Evolutionary conservation across 441 rosid species (phyloP).

Genomic region (Monsonia emarginata): DNA sequence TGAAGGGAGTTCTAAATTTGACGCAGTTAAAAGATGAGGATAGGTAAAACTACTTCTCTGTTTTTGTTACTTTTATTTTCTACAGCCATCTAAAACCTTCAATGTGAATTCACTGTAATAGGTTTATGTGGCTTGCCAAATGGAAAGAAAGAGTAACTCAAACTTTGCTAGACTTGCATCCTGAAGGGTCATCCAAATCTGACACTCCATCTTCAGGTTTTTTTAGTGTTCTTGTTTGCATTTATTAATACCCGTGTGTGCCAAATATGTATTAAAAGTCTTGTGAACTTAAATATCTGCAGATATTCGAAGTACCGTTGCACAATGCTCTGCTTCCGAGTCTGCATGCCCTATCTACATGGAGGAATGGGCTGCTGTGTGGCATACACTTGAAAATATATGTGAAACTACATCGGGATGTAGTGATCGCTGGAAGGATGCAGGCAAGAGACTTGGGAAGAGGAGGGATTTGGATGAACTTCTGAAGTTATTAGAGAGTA

Average conservation of each 20-base stretch:
- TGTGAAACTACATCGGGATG: constrained; percentile 36
- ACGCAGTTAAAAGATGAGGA: constrained; percentile 30
- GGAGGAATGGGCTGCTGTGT: constrained; percentile 44
- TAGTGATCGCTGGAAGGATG: constrained; percentile 64
- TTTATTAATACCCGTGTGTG: not conserved
- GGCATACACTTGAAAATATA: constrained; percentile 45
- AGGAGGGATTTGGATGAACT: constrained; percentile 66
- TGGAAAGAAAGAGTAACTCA: constrained; percentile 45
- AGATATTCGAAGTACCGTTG: constrained; percentile 28
- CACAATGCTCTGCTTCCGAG: constrained; percentile 19
- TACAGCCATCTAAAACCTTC: not conserved
- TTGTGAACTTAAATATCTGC: constrained; percentile 23
- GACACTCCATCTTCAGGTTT: constrained; percentile 4
- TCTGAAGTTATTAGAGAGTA: constrained; percentile 58
- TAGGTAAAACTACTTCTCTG: constrained; percentile 38
- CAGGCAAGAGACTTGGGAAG: constrained; percentile 49
- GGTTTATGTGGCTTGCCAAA: constrained; percentile 46
- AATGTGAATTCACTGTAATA: constrained; percentile 22
- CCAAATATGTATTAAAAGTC: not conserved
- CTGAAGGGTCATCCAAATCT: constrained; percentile 26
- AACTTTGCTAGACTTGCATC: constrained; percentile 26
- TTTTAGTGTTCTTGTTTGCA: not conserved
- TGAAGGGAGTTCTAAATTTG: constrained; percentile 34
- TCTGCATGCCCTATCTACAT: constrained; percentile 26
- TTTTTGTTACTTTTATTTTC: not conserved